These are phyloP conservation scores for Spirogloea muscicola DNA, from an alignment of 139 green algal species.

Conservation along the genomic window DNA sequence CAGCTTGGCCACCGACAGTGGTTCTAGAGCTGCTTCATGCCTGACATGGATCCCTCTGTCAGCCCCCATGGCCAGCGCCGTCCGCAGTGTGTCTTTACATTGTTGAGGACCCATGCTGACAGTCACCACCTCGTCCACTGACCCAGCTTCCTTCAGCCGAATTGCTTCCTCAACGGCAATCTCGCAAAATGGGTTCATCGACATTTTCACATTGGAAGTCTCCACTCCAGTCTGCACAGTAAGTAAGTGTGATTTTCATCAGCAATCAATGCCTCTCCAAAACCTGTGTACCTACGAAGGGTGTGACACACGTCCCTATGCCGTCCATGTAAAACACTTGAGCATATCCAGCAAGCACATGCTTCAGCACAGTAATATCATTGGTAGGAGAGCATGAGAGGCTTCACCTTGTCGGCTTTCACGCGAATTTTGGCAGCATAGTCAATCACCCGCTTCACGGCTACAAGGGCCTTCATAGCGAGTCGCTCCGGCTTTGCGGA, in stretches of 20 bases:
- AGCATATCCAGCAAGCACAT: too few relatives aligned
- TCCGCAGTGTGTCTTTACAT: slow-evolving; percentile 74
- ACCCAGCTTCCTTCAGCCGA: slow-evolving; percentile 69
- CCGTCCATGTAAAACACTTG: too few relatives aligned
- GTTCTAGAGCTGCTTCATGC: slow-evolving; percentile 58
- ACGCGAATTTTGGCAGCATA: slow-evolving; percentile 86
- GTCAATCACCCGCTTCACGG: slow-evolving; percentile 80
- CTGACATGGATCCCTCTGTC: slow-evolving; percentile 78
- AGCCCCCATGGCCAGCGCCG: slow-evolving; percentile 83
- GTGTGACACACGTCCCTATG: too few relatives aligned
- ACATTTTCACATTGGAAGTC: slow-evolving; percentile 76
- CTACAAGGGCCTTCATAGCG: slow-evolving; percentile 80
- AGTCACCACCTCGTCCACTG: slow-evolving; percentile 75
- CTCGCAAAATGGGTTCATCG: slow-evolving; percentile 96
- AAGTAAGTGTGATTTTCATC: too few relatives aligned
- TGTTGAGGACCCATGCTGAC: slow-evolving; percentile 71
- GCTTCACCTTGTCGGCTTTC: slow-evolving; percentile 75
- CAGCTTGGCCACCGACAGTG: slow-evolving; percentile 73
- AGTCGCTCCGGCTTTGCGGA: too few relatives aligned
- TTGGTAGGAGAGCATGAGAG: too few relatives aligned
- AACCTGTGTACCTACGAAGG: too few relatives aligned
- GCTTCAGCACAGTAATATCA: too few relatives aligned
- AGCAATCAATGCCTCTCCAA: too few relatives aligned
- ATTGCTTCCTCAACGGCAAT: slow-evolving; percentile 91
- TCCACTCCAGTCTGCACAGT: slow-evolving; percentile 77